phyloP scores from a whole-genome alignment of 352 stramenopile genomes.

The Pythium guiyangense region DNA sequence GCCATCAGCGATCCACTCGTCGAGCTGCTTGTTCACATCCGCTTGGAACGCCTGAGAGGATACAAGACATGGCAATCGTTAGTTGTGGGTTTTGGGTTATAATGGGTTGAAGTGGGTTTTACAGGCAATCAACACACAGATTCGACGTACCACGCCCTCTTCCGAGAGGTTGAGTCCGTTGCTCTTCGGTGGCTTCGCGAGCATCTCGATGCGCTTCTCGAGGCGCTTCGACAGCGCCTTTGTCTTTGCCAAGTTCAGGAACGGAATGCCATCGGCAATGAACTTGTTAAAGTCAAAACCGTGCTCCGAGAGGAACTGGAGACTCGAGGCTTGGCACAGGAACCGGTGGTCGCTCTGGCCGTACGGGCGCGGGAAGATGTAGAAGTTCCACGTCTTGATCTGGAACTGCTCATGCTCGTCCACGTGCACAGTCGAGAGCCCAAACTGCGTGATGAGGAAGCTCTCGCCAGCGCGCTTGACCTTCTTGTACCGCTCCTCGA shows the following conservation, averaged over 20 bases:
- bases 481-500: conserved; percentile 74
- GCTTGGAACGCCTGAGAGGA: conserved; percentile 30
- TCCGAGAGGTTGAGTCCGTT: conserved; percentile 41
- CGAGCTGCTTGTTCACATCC: conserved; percentile 38
- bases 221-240: conserved; percentile 42
- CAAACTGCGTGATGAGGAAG: conserved; percentile 83
- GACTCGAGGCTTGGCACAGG: conserved; percentile 71
- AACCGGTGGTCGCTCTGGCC: conserved; percentile 66
- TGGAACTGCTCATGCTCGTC: conserved; percentile 46
- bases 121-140: not conserved
- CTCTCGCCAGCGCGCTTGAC: conserved; percentile 70
- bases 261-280: conserved; percentile 78
- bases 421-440: conserved; percentile 68
- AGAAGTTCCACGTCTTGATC: conserved; percentile 87
- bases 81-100: not conserved
- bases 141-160: conserved; percentile 23
- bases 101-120: not conserved
- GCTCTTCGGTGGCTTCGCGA: conserved; percentile 48
- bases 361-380: conserved; percentile 73
- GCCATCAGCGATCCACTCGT: conserved; percentile 43
- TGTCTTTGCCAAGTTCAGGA: conserved; percentile 58
- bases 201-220: conserved; percentile 50
- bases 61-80: not conserved
- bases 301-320: conserved; percentile 80
- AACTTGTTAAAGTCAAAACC: conserved; percentile 88